These are phyloP conservation scores for Lablab purpureus DNA, from an alignment of 306 rosid genomes.

Conservation along the genomic window DNA sequence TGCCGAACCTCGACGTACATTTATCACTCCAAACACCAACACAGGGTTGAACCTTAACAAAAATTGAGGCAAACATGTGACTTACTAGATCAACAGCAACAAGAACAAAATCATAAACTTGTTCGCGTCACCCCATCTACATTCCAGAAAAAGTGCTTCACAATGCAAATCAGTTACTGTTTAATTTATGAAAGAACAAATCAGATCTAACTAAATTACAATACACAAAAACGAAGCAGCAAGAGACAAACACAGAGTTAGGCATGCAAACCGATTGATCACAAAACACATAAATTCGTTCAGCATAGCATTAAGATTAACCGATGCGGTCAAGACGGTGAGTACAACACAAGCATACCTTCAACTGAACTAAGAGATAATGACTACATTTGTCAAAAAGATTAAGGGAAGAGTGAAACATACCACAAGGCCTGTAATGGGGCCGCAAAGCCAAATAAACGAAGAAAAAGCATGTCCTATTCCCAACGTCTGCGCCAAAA, in stretches of 20 bases:
- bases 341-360: not conserved
- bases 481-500: constrained; percentile 90
- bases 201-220: constrained; percentile 4
- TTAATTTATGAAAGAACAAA: not conserved
- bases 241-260: not conserved
- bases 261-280: not conserved
- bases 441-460: constrained; percentile 99
- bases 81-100: constrained; percentile 27
- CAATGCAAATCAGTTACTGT: not conserved
- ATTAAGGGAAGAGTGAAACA: constrained; percentile 46
- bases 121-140: not conserved
- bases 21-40: constrained; percentile 94
- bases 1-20: constrained; percentile 89
- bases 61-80: constrained; percentile 2
- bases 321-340: not conserved
- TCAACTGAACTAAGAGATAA: constrained; percentile 14
- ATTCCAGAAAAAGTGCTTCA: not conserved
- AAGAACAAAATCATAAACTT: constrained; percentile 7
- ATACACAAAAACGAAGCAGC: constrained; percentile 5
- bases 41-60: constrained; percentile 51
- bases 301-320: constrained; percentile 14
- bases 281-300: not conserved
- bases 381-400: constrained; percentile 14
- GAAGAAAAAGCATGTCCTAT: constrained; percentile 98
- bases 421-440: constrained; percentile 99